Evolutionary conservation across 306 rosid species (phyloP).

Genomic region (Glycyrrhiza uralensis): DNA sequence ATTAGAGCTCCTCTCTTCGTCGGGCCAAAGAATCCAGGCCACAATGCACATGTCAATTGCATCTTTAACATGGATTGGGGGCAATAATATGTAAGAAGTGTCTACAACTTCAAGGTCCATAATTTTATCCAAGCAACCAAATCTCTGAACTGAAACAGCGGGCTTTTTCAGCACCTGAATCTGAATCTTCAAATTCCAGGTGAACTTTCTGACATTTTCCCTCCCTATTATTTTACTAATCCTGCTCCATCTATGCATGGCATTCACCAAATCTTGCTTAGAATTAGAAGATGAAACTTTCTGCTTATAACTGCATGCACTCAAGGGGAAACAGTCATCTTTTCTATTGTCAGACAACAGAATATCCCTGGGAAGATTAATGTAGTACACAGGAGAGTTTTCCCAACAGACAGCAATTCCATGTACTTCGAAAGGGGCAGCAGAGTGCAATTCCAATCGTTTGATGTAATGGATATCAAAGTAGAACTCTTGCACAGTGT

Average conservation of each 20-base stretch:
- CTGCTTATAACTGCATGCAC: conserved; percentile 40
- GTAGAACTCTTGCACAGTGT: conserved; percentile 58
- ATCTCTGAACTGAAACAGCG: conserved; percentile 68
- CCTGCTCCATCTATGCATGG: conserved; percentile 66
- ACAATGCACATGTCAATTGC: conserved; percentile 77
- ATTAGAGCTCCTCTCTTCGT: conserved; percentile 82
- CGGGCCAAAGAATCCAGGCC: conserved; percentile 99
- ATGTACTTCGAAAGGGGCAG: conserved; percentile 67
- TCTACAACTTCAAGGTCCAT: conserved; percentile 58
- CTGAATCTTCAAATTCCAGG: conserved; percentile 92
- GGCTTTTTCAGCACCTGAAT: conserved; percentile 79
- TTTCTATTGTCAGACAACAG: conserved; percentile 47
- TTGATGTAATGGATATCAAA: conserved; percentile 80
- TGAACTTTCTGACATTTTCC: conserved; percentile 55
- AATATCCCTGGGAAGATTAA: conserved; percentile 85
- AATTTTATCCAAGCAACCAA: conserved; percentile 51
- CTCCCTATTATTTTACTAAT: conserved; percentile 66
- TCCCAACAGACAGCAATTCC: conserved; percentile 97
- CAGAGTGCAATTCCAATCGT: conserved; percentile 61
- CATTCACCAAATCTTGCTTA: conserved; percentile 47
- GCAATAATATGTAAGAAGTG: conserved; percentile 52
- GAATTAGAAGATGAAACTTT: conserved; percentile 44
- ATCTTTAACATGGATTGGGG: conserved; percentile 51
- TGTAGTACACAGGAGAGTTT: conserved; percentile 74
- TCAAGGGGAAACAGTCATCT: conserved; percentile 34